phyloP scores from a whole-genome alignment of 345 rosid genomes.

The Gossypium arboreum region DNA sequence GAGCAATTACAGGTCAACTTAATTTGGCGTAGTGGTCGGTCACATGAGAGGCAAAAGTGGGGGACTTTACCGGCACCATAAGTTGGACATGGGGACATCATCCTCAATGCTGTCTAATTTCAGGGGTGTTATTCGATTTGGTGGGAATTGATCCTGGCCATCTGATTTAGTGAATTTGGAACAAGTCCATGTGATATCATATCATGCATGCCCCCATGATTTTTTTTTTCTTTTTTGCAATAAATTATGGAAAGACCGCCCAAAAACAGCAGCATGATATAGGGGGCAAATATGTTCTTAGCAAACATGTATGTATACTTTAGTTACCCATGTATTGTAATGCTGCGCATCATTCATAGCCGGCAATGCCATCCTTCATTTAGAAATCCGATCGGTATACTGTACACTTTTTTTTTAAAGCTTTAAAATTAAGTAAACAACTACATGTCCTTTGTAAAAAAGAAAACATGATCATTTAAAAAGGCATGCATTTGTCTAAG shows the following conservation, averaged over 20 bases:
- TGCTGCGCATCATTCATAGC: not conserved
- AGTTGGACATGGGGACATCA: constrained; percentile 46
- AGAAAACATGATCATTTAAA: not conserved
- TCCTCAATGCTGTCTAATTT: constrained; percentile 31
- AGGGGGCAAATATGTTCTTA: not conserved
- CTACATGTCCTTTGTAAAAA: not conserved
- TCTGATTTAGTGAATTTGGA: constrained; percentile 34
- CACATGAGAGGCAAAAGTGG: constrained; percentile 64
- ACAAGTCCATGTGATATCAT: constrained; percentile 49
- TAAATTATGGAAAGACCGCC: constrained; percentile 20
- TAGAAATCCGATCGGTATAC: not conserved
- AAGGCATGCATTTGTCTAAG: not conserved
- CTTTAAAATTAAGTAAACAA: not conserved
- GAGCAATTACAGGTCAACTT: constrained; percentile 46
- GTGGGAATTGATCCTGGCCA: constrained; percentile 40
- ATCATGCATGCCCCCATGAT: constrained; percentile 22
- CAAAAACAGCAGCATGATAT: constrained; percentile 1
- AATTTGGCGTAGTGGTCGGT: constrained; percentile 51
- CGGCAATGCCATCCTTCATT: not conserved
- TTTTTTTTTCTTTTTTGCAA: not conserved
- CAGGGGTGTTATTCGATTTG: constrained; percentile 18
- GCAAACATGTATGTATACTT: not conserved
- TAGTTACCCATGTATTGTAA: not conserved
- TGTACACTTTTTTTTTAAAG: not conserved
- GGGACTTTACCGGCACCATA: constrained; percentile 43